Base-by-base conservation (phyloP, 2,329 filamentous ascomycete species). In the Fusarium sp. region DNA sequence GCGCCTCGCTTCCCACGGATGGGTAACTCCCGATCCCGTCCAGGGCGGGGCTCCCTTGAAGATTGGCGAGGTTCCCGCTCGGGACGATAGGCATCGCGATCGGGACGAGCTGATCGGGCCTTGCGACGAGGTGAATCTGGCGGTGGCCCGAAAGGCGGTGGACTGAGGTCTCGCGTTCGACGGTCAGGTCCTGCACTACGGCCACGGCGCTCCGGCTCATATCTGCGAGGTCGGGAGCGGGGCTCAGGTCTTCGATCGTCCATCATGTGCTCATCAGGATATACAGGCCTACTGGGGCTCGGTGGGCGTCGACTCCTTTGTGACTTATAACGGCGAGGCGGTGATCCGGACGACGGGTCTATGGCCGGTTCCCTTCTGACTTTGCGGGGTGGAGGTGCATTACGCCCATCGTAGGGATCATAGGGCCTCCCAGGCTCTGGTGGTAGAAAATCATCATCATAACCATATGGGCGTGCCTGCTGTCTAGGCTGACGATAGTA, bases 391-490 rank as follows among this genome's bases (percentile, higher is more conserved):
- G 48, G 54, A 20, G 23, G 27, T 6, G 63, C 36, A n/a, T 67
- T 52, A 23, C 51, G 52, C 23, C 62, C 64, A n/a, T 69, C 58
- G 41, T 71, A 67, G 15, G 61, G 61, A 9, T 66, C 67, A 42
- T 72, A 74, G 18, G 65, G 52, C 41, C 67, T 63, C 48, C 58
- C 55, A 25, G 64, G 57, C 11, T 73, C 72, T 20, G 58, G 66
- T 11, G 52, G 43, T 36, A 71, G 49, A 29, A 71, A 70, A 36
- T 75, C 70, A 18, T 76, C 73, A 42, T 75, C 71, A 41, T 60
- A 63, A 39, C 67, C 74, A 53, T 69, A 58, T 20, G 63, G 57
- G 48, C 68, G 66, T 31, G 64, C 66, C 17, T 74, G 73, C 17
- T 70, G 74, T 21, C 69, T 63, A 17, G 69, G 58, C 25, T 68